Base-by-base conservation (phyloP, 352 stramenopile genomes). In the Globisporangium megalacanthum region DNA sequence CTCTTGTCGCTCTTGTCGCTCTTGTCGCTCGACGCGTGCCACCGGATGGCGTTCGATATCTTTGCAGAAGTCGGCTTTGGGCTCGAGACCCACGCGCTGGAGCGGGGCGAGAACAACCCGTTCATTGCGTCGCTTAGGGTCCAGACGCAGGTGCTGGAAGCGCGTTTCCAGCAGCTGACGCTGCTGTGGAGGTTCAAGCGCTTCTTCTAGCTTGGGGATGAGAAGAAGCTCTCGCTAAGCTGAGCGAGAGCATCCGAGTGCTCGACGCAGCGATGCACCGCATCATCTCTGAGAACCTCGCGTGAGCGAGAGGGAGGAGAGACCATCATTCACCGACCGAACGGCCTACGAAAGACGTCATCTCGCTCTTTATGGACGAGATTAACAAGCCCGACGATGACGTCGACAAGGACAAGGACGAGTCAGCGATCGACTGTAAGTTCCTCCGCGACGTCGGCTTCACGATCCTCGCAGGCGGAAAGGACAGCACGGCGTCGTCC, bases 401-500 rank as follows among this genome's bases (percentile, higher is more conserved):
- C 25, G 25, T 29, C 25, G 25, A 29, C 25, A 29, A 29, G 25
- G 25, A 29, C 20, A 54, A 65, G 15, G 46, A 20, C 37, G 14
- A 19, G 4, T 0, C 39, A 52, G n/a, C 4, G 35, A 29, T 29
- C n/a, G 31, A 47, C 15, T 7, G 10, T 6, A 4, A 50, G 9
- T 20, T 20, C n/a, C 11, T 96, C 20, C 57, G 72, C 2, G 79
- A 92, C 45, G 70, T 96, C 22, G 64, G 82, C 11, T 68, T 95
- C 3, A 70, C 71, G 6, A 82, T 95, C 45, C 58, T 96, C 14
- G 56, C 88, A 33, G 86, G 75, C 9, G 87, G 82, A 3, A 70
- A 79, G 33, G 81, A 94, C 56, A 95, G 83, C 0, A 95, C 87
- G 0, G 77, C 83, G 0, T 73, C 62, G 55, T 80, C 77, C 29